Evolutionary conservation across 1,139 yeast species (phyloP).

Genomic region (Nakaseomyces nivariensis): DNA sequence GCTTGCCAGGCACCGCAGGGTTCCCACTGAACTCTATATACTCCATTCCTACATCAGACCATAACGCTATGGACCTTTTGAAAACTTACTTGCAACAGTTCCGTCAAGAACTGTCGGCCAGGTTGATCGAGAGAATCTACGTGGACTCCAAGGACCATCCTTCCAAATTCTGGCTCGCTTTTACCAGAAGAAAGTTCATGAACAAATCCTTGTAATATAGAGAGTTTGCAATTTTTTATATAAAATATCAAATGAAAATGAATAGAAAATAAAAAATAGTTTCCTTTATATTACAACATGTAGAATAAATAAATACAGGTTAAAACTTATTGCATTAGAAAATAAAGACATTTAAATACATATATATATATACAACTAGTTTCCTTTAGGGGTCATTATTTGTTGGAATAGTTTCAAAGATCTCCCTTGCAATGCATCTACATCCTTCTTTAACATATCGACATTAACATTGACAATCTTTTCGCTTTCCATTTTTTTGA

Average conservation of each 20-base stretch:
- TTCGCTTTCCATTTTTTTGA: constrained; percentile 6
- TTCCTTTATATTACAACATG: too few species aligned
- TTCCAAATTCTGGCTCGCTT: constrained; percentile 88
- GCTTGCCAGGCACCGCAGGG: constrained; percentile 91
- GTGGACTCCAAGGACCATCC: constrained; percentile 39
- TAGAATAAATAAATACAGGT: too few species aligned
- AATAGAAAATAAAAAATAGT: too few species aligned
- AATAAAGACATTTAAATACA: background rate
- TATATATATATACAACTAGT: background rate
- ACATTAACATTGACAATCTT: constrained; percentile 20
- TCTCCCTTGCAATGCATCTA: constrained; percentile 42
- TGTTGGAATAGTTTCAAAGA: constrained; percentile 44
- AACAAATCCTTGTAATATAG: constrained; percentile 46
- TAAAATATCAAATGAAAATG: background rate
- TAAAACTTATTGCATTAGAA: too few species aligned
- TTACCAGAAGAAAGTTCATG: constrained; percentile 91
- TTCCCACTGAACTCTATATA: constrained; percentile 86
- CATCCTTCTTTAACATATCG: constrained; percentile 33
- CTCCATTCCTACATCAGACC: constrained; percentile 56
- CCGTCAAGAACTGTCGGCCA: constrained; percentile 83
- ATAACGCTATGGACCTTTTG: constrained; percentile 67
- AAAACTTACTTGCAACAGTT: constrained; percentile 79
- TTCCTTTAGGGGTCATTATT: constrained; percentile 38
- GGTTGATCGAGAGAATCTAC: constrained; percentile 70
- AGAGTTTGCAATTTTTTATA: background rate